Evolutionary conservation across 106 monocot species (phyloP).

Genomic region (Platanthera zijinensis): DNA sequence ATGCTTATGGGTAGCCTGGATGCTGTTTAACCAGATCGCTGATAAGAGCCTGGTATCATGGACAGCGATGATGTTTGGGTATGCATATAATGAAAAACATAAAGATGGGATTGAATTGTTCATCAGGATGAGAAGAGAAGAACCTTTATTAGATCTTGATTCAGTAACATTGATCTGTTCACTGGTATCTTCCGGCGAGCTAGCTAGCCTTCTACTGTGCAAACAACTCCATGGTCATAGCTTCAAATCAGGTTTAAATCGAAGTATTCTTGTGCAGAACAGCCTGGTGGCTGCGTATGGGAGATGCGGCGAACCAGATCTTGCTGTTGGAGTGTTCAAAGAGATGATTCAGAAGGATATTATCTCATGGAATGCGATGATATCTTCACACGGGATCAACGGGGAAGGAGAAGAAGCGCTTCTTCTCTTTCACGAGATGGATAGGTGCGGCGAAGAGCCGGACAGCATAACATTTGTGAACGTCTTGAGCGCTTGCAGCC

Average conservation of each 20-base stretch:
- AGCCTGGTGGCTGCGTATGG: conserved; percentile 35
- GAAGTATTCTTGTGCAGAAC: conserved; percentile 17
- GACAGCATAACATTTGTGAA: conserved; percentile 34
- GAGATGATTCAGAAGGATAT: conserved; percentile 18
- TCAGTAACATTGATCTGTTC: conserved; percentile 14
- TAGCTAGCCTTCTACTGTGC: conserved; percentile 18
- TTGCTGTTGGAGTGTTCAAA: conserved; percentile 23
- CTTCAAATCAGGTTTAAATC: conserved; percentile 23
- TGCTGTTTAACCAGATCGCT: conserved; percentile 15
- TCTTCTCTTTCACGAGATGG: conserved; percentile 29
- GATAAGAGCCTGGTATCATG: conserved; percentile 43
- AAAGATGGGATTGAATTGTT: conserved; percentile 26
- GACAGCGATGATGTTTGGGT: conserved; percentile 40
- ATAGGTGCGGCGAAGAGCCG: conserved; percentile 14
- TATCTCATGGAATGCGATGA: conserved; percentile 44
- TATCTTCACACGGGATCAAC: conserved; percentile 37
- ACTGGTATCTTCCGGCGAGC: conserved; percentile 22
- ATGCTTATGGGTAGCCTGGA: conserved; percentile 16
- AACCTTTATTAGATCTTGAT: conserved; percentile 27
- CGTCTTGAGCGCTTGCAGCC: conserved; percentile 36
- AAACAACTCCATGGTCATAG: conserved; percentile 30
- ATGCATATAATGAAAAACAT: conserved; percentile 19
- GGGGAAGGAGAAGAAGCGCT: conserved; percentile 28
- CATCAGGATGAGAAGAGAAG: conserved; percentile 31
- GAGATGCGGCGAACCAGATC: conserved; percentile 24